These are phyloP conservation scores for Pseudogymnoascus pannorum DNA, from an alignment of 2,329 filamentous ascomycete genomes.

Conservation along the genomic window DNA sequence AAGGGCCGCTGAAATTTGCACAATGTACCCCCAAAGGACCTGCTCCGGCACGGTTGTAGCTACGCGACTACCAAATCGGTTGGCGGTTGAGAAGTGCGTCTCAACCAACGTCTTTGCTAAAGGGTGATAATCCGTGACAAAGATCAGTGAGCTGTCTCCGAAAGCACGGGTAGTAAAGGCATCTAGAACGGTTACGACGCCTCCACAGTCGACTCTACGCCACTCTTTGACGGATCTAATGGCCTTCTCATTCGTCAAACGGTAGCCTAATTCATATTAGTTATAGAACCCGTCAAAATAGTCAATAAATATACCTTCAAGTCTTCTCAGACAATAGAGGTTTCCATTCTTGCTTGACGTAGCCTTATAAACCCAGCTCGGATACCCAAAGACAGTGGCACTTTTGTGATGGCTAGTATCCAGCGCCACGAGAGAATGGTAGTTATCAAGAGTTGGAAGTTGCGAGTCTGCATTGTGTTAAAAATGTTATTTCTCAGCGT, in stretches of 20 bases:
- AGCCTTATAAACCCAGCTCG: constrained; percentile 94
- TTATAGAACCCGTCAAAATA: neutral
- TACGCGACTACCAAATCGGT: constrained; percentile 32
- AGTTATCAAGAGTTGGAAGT: constrained; percentile 75
- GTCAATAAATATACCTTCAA: constrained; percentile 55
- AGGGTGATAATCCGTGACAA: constrained; percentile 90
- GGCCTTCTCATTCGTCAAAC: constrained; percentile 80
- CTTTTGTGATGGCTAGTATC: constrained; percentile 77
- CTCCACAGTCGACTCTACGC: constrained; percentile 76
- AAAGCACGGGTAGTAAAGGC: constrained; percentile 91
- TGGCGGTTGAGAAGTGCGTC: constrained; percentile 52
- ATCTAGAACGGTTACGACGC: constrained; percentile 79
- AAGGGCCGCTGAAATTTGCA: constrained; percentile 82
- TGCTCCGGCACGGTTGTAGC: constrained; percentile 53
- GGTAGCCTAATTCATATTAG: constrained; percentile 51
- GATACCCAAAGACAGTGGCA: constrained; percentile 72
- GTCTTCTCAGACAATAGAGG: constrained; percentile 76
- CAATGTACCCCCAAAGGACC: constrained; percentile 83
- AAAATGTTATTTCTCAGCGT: neutral
- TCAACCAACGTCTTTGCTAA: constrained; percentile 84
- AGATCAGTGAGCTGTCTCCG: constrained; percentile 87
- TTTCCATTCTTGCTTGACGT: constrained; percentile 81
- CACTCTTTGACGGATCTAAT: constrained; percentile 82
- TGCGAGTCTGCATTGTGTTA: constrained; percentile 47
- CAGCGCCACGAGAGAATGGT: constrained; percentile 84